These are phyloP conservation scores for Lentinula sp. DNA, from an alignment of 768 basidiomycete species.

Conservation along the genomic window DNA sequence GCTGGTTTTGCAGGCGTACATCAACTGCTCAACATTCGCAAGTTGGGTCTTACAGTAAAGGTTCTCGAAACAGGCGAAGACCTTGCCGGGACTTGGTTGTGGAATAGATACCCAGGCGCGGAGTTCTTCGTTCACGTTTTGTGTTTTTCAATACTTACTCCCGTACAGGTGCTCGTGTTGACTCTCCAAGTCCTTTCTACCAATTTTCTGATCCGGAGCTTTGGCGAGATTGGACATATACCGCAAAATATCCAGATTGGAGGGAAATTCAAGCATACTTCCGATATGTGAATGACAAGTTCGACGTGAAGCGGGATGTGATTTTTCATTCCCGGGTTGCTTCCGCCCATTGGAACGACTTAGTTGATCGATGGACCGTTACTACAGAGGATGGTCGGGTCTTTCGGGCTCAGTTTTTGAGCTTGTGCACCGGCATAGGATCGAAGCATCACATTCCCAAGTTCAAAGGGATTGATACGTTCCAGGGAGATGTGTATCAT, in stretches of 20 bases:
- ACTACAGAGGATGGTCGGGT: not conserved
- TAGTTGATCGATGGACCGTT: not conserved
- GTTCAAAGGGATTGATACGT: conserved; percentile 4
- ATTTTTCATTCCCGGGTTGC: not conserved
- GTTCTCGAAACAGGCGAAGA: not conserved
- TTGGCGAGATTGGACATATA: not conserved
- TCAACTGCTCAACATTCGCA: not conserved
- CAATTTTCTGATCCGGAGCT: conserved; percentile 1
- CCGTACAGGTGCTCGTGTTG: not conserved
- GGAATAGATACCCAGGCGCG: not conserved
- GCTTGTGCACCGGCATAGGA: conserved; percentile 1
- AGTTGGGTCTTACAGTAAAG: not conserved
- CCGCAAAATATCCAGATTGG: not conserved
- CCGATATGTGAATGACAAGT: not conserved
- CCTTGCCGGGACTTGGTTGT: conserved; percentile 3
- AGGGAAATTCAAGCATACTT: not conserved
- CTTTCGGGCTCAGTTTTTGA: not conserved
- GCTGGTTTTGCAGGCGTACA: not conserved
- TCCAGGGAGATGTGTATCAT: not conserved
- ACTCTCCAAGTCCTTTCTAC: conserved; percentile 4
- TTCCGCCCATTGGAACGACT: not conserved
- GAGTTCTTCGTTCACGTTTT: not conserved
- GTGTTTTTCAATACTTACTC: not conserved
- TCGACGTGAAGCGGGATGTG: not conserved
- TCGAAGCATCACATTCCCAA: not conserved